These are phyloP conservation scores for Blastocystis sp. DNA, from an alignment of 352 stramenopile species.

Conservation along the genomic window DNA sequence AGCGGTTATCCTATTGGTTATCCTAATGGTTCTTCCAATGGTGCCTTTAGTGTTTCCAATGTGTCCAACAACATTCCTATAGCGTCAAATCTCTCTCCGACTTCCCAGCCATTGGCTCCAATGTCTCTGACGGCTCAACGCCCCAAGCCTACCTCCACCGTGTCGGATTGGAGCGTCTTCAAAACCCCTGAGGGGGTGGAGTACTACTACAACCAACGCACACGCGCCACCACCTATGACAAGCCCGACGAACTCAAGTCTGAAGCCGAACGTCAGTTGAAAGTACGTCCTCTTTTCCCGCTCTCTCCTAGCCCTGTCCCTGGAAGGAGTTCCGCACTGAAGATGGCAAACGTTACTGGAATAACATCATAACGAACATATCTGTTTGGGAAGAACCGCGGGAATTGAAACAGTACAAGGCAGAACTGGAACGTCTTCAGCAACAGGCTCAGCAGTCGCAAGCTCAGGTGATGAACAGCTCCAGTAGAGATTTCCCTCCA, in stretches of 20 bases:
- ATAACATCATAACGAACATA: background rate
- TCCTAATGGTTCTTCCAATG: background rate
- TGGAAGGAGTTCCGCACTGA: conserved; percentile 52
- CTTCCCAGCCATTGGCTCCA: background rate
- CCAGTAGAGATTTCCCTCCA: no score
- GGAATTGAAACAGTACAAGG: conserved; percentile 37
- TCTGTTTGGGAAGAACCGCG: conserved; percentile 42
- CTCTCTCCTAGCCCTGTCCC: conserved; percentile 12
- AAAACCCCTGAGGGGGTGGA: background rate
- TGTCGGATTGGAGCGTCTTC: conserved; percentile 22
- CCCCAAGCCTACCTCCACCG: background rate
- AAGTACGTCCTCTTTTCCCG: background rate
- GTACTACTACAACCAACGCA: conserved; percentile 58
- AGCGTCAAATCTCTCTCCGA: background rate
- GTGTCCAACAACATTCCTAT: background rate
- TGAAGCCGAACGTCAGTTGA: background rate
- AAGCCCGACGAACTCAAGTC: conserved; percentile 50
- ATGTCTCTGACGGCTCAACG: background rate
- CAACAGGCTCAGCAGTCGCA: background rate
- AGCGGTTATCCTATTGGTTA: no score
- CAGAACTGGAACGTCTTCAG: background rate
- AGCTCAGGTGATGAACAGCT: no score
- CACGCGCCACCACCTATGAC: conserved; percentile 24
- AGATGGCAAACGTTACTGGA: conserved; percentile 21
- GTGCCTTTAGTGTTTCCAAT: background rate